These are phyloP conservation scores for Haplographium delicatum DNA, from an alignment of 495 filamentous ascomycete genomes.

Conservation along the genomic window DNA sequence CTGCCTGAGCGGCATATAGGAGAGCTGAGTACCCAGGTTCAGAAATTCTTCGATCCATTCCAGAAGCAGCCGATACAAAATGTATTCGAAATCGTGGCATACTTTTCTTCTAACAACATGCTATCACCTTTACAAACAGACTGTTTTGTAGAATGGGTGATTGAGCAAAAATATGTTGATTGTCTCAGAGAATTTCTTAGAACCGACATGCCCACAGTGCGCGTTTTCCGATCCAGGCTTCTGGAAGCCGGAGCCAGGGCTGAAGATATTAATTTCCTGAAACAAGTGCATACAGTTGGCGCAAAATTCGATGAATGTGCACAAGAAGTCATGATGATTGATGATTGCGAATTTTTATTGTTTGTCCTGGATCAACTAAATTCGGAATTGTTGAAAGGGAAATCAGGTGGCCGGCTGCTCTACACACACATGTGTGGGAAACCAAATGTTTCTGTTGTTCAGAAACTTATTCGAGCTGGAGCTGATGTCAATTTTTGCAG, in stretches of 20 bases:
- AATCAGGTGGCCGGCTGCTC: not conserved
- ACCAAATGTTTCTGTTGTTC: not conserved
- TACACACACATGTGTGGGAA: not conserved
- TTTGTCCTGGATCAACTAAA: not conserved
- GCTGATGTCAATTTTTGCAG: not conserved
- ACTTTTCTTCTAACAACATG: not conserved
- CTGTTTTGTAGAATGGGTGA: not conserved
- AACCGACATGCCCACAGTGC: not conserved
- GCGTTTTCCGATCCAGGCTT: not conserved
- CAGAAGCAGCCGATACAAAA: not conserved
- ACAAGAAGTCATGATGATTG: not conserved
- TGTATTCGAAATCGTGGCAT: not conserved
- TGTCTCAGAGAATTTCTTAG: not conserved
- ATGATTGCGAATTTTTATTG: not conserved
- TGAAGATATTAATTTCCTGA: not conserved
- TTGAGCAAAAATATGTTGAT: not conserved
- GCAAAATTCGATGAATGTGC: not conserved
- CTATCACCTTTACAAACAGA: not conserved
- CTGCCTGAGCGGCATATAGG: constrained; percentile 1
- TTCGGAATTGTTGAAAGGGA: not conserved
- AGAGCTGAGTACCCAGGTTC: not conserved
- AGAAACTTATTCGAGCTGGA: not conserved
- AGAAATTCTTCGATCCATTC: not conserved
- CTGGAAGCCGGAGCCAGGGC: not conserved
- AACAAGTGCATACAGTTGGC: not conserved